Conservation (phyloP, 768 basidiomycete genomes). For the Asterophora parasitica region DNA sequence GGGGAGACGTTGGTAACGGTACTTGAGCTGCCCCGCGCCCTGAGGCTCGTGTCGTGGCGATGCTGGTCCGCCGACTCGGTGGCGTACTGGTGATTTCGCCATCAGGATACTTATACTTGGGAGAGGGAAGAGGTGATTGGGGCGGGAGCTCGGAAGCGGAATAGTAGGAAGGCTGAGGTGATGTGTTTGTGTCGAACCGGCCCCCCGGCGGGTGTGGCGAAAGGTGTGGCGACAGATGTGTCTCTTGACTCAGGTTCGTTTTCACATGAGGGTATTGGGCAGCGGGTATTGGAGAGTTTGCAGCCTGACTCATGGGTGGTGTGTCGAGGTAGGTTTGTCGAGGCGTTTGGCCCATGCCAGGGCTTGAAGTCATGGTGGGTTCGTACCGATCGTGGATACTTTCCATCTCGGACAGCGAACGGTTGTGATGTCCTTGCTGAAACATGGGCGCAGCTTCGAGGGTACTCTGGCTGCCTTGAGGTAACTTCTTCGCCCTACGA, state of each 20-base stretch:
- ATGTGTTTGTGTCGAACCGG: conserved; percentile 22
- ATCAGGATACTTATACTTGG: conserved; percentile 40
- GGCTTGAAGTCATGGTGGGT: conserved; percentile 30
- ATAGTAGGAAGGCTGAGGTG: conserved; percentile 59
- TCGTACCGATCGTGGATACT: conserved; percentile 40
- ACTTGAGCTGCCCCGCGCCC: conserved; percentile 16
- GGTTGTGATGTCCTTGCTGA: conserved; percentile 51
- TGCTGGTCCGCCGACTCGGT: conserved; percentile 35
- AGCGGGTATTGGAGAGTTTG: conserved; percentile 23
- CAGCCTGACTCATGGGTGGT: conserved; percentile 34
- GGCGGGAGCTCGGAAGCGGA: conserved; percentile 62
- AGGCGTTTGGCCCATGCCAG: conserved; percentile 28
- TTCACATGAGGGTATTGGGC: conserved; percentile 23
- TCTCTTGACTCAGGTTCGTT: conserved; percentile 15
- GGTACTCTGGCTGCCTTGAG: conserved; percentile 24
- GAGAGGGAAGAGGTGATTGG: conserved; percentile 55
- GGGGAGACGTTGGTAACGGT: conserved; percentile 23
- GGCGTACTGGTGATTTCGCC: conserved; percentile 43
- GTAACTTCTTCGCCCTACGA: conserved; percentile 47
- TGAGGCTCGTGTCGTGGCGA: conserved; percentile 26
- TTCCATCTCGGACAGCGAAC: conserved; percentile 62
- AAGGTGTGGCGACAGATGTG: conserved; percentile 25
- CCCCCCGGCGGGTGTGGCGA: conserved; percentile 22
- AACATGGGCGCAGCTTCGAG: conserved; percentile 74
- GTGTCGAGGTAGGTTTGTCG: conserved; percentile 42